Base-by-base conservation (phyloP, 441 rosid genomes). In the Oxalis stricta region DNA sequence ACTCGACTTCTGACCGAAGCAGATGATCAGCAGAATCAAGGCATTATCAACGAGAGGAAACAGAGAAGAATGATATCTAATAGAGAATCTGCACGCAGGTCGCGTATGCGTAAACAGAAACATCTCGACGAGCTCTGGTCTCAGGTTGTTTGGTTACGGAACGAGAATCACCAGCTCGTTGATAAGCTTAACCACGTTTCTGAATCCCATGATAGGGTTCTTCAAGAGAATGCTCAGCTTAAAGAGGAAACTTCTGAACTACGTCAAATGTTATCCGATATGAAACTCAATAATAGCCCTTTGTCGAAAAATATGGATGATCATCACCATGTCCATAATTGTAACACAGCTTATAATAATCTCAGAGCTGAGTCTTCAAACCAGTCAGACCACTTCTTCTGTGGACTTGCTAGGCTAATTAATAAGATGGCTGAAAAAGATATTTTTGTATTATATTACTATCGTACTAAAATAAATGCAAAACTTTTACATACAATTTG, bases 1-100 rank as follows among this genome's bases (percentile, higher is more conserved):
- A 79, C 68, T 86, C 94, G 1, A 77, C 94, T 15, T 82, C 94
- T 0, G 92, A 86, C 7, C n/a, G n/a, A n/a, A n/a, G 92, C 82
- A 45, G 94, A 84, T 9, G 92, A 73, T 0, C 94, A 77, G 62
- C 82, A 70, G 12, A 74, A 72, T 12, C 63, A 55, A 29, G 35
- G 46, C 44, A 56, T 79, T 35, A 65, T 76, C 64, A 71, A 69
- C 8, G 83, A 76, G 63, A 67, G 87, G 48, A 79, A 79, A 60
- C 75, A 73, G 53, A 61, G 78, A 55, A 71, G 87, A 64, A 76
- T 73, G 87, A 69, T 79, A 56, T 79, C 87, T 7, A 79, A 76
- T 32, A 51, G 88, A 60, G 88, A 79, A 35, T 79, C 88, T 6
- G 88, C 88, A 11, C 69, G 81, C 29, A 44, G 84, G 26, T 79